phyloP scores from a whole-genome alignment of 2,329 filamentous ascomycete genomes.

The Pyrenophora tritici-repentis region DNA sequence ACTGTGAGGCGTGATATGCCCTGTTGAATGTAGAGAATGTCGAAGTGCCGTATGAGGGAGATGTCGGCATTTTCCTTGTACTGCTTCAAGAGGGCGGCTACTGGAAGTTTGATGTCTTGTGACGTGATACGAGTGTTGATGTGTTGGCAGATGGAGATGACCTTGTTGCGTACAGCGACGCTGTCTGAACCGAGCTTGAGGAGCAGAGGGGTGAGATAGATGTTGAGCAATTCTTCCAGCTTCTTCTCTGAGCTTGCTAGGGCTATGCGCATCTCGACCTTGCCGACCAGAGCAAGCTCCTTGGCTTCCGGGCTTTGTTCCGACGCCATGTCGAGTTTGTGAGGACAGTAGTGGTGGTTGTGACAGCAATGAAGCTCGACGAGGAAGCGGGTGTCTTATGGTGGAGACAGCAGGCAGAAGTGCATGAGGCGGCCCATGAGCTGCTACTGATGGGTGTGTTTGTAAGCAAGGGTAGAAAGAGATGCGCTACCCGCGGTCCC shows the following conservation, averaged over 20 bases:
- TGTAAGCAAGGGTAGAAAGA: constrained; percentile 9
- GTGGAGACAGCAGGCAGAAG: constrained; percentile 32
- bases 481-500: constrained; percentile 24
- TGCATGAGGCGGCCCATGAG: constrained; percentile 25
- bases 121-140: constrained; percentile 68
- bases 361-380: not conserved
- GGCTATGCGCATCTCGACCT: constrained; percentile 82
- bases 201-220: constrained; percentile 79
- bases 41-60: constrained; percentile 81
- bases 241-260: constrained; percentile 84
- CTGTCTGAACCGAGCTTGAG: constrained; percentile 85
- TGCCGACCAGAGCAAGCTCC: constrained; percentile 81
- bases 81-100: constrained; percentile 82
- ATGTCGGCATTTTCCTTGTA: constrained; percentile 76
- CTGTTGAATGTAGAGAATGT: constrained; percentile 87
- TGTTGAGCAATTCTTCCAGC: constrained; percentile 75
- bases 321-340: constrained; percentile 38
- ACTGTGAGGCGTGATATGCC: constrained; percentile 68
- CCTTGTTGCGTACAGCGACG: constrained; percentile 78
- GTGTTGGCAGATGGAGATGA: constrained; percentile 73
- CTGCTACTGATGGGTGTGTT: constrained; percentile 1
- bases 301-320: constrained; percentile 60
- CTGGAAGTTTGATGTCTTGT: constrained; percentile 74
- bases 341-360: not conserved
- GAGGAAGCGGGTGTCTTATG: constrained; percentile 11